Evolutionary conservation across 164 flowering plant genomes (phyloP), one percentile per base, ranked within the genome.

Genomic region (Annona squamosa): DNA sequence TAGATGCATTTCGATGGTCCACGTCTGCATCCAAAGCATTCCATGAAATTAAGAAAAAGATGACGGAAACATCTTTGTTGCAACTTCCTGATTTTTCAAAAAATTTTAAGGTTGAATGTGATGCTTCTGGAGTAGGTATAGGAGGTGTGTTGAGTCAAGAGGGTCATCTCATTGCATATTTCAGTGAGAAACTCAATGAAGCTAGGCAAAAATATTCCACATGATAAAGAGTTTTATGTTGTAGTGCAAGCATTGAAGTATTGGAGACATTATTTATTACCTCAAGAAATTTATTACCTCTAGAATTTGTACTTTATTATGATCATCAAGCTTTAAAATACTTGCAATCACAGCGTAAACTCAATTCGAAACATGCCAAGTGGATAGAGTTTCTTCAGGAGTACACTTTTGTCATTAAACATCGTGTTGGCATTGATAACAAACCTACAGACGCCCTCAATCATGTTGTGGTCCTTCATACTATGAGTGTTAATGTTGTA

Each of bases 401-500:
- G 63, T 57, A 48, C 63, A 70, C 72, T 37, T 70, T 70, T 70
- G 63, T 70, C 10, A 48, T 70, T 2, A 3, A 57, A 2, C 72
- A 48, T 63, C 48, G 19, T 13, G 10, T 5, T 41, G 43, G 10
- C 69, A 41, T 41, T 26, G 37, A 26, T 12, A 43, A 66, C 69
- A 41, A 19, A 66, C 5, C 41, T 41, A 46, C 0, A 4, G 69
- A 66, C 3, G 69, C 69, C 3, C 69, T 66, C 7, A 66, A 63
- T 42, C 72, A 19, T 26, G 37, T 26, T 26, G 37, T 26, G 37
- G 1, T 26, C 37, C 37, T 0, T 26, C 37, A 26, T 26, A 26
- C 37, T 26, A 26, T 26, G 37, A 26, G 37, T 26, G 37, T 26
- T 26, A 26, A 26, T 26, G 37, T 26, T 26, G 37, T 26, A 26